These are phyloP conservation scores for Rubroshorea leprosula DNA, from an alignment of 345 rosid genomes.

Conservation along the genomic window DNA sequence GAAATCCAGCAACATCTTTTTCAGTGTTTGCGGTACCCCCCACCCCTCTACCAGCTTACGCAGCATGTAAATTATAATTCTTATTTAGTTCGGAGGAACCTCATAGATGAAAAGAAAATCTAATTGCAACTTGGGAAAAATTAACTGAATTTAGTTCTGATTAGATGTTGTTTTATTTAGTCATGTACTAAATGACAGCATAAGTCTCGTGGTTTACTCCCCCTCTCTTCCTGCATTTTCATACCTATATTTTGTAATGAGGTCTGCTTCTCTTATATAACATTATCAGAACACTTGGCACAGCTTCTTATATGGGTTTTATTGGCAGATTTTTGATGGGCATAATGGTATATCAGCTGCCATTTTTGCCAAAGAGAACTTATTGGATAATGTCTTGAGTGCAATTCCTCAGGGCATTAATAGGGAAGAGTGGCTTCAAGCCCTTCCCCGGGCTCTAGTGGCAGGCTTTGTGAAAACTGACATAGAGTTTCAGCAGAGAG, in stretches of 20 bases:
- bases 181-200: neutral
- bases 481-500: slow-evolving; percentile 94
- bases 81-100: neutral
- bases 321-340: slow-evolving; percentile 81
- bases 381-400: slow-evolving; percentile 78
- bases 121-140: neutral
- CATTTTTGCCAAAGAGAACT: slow-evolving; percentile 76
- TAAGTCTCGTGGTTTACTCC: neutral
- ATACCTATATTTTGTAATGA: neutral
- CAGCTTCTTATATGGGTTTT: slow-evolving; percentile 15
- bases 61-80: neutral
- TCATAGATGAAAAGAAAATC: no score
- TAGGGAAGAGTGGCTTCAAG: slow-evolving; percentile 98
- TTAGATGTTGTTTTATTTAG: neutral
- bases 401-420: slow-evolving; percentile 72
- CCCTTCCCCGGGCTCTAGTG: slow-evolving; percentile 93
- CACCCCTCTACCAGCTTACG: neutral
- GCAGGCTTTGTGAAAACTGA: slow-evolving; percentile 99
- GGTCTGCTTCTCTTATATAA: no score
- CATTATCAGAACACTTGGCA: neutral
- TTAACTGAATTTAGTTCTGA: neutral
- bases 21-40: slow-evolving; percentile 91
- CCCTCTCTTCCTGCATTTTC: slow-evolving; percentile 3
- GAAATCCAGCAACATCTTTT: slow-evolving; percentile 69
- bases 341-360: slow-evolving; percentile 99